Evolutionary conservation across 2,329 filamentous ascomycete species (phyloP).

Genomic region (Hymenoscyphus infarciens): DNA sequence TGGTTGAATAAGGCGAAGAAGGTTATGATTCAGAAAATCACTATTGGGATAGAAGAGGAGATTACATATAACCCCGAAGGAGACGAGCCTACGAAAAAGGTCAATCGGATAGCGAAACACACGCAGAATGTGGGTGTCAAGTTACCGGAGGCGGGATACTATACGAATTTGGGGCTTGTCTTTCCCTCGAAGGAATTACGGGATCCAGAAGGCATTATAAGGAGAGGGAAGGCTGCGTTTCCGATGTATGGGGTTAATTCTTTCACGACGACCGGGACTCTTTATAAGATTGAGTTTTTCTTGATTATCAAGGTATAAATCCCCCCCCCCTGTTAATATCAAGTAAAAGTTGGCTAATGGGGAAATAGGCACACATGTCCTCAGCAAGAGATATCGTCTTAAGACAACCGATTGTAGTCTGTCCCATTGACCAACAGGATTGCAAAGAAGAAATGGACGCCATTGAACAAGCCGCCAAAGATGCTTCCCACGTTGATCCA

Average conservation of each 20-base stretch:
- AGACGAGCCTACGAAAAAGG: conserved; percentile 86
- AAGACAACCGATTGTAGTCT: conserved; percentile 91
- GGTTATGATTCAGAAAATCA: conserved; percentile 92
- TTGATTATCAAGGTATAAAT: conserved; percentile 78
- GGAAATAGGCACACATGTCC: conserved; percentile 73
- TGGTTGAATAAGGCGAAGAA: conserved; percentile 87
- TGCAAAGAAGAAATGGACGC: conserved; percentile 99
- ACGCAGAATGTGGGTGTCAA: conserved; percentile 77
- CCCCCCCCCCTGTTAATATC: neutral
- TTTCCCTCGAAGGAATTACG: conserved; percentile 87
- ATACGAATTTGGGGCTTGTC: conserved; percentile 85
- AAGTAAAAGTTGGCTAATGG: conserved; percentile 15
- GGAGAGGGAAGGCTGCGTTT: conserved; percentile 79
- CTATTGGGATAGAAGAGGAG: conserved; percentile 90
- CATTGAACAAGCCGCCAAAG: conserved; percentile 92
- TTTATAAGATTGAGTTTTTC: conserved; percentile 99
- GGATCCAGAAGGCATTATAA: conserved; percentile 83
- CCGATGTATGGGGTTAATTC: conserved; percentile 84
- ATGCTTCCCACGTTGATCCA: conserved; percentile 81
- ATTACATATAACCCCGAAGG: conserved; percentile 99
- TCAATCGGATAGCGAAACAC: conserved; percentile 82
- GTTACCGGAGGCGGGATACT: conserved; percentile 86
- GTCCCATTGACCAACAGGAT: conserved; percentile 87
- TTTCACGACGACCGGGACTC: conserved; percentile 87
- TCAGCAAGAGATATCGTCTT: conserved; percentile 84